phyloP scores from a whole-genome alignment of 1,284 basidiomycete species.

The Takashimella koratensis region DNA sequence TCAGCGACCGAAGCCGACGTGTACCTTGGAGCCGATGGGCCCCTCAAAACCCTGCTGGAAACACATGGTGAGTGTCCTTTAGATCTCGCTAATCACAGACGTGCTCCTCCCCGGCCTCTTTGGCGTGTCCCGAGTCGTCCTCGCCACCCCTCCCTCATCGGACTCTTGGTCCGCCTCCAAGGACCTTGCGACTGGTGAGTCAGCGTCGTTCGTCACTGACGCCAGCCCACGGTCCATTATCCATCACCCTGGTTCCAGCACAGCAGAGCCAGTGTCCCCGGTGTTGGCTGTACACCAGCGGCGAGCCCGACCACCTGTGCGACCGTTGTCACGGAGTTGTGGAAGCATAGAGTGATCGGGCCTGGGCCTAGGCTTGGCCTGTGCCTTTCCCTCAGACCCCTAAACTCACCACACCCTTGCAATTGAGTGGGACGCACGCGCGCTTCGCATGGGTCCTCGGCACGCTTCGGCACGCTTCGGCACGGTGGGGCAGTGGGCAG shows the following conservation, averaged over 20 bases:
- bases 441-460: too few species aligned
- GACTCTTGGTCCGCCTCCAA: constrained; percentile 56
- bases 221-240: background rate
- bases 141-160: constrained; percentile 29
- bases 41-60: constrained; percentile 1
- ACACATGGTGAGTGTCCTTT: constrained; percentile 22
- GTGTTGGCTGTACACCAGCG: constrained; percentile 68
- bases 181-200: constrained; percentile 20
- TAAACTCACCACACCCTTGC: too few species aligned
- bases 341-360: too few species aligned
- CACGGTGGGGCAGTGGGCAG: too few species aligned
- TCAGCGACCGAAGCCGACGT: constrained; percentile 16
- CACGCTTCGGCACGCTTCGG: too few species aligned
- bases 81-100: constrained; percentile 49
- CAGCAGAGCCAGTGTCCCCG: constrained; percentile 63
- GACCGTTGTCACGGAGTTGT: constrained; percentile 58
- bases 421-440: too few species aligned
- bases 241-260: constrained; percentile 54
- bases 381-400: too few species aligned
- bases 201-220: background rate
- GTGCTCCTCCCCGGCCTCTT: constrained; percentile 65
- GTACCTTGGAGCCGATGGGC: constrained; percentile 2
- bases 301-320: constrained; percentile 57
- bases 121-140: constrained; percentile 61
- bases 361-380: too few species aligned